These are phyloP conservation scores for Ganoderma sinense DNA, from an alignment of 1,284 basidiomycete species.

Conservation along the genomic window DNA sequence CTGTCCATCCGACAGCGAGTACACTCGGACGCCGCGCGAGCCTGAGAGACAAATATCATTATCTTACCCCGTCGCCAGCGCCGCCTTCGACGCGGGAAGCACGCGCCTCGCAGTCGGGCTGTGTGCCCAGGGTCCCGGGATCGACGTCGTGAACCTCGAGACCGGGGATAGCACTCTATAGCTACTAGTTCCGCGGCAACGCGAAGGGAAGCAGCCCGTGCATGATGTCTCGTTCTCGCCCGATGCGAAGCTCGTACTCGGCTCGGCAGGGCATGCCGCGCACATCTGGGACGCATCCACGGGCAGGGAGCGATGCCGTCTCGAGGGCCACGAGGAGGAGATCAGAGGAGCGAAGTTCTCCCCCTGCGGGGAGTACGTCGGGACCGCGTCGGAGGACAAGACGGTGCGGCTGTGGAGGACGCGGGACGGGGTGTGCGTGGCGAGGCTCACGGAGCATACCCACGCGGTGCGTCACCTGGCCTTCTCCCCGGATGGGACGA, in stretches of 20 bases:
- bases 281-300: neutral
- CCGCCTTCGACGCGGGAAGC: neutral
- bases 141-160: neutral
- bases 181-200: too few species aligned
- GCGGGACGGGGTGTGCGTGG: neutral
- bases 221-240: neutral
- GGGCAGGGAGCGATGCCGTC: neutral
- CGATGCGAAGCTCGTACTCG: neutral
- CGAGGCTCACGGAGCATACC: neutral
- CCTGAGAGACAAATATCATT: too few species aligned
- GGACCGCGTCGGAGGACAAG: neutral
- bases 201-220: neutral
- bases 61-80: too few species aligned
- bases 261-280: neutral
- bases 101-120: neutral
- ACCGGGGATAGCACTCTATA: neutral
- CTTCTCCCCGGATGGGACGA: neutral
- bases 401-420: neutral
- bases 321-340: neutral
- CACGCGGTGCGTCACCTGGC: neutral
- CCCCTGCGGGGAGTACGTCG: neutral
- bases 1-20: too few species aligned
- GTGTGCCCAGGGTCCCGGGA: neutral
- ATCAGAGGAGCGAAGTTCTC: neutral
- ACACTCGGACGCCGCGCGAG: too few species aligned